Evolutionary conservation across 1,284 basidiomycete genomes (phyloP), one percentile per base, ranked within the genome.

Genomic region (Earliella scabrosa): DNA sequence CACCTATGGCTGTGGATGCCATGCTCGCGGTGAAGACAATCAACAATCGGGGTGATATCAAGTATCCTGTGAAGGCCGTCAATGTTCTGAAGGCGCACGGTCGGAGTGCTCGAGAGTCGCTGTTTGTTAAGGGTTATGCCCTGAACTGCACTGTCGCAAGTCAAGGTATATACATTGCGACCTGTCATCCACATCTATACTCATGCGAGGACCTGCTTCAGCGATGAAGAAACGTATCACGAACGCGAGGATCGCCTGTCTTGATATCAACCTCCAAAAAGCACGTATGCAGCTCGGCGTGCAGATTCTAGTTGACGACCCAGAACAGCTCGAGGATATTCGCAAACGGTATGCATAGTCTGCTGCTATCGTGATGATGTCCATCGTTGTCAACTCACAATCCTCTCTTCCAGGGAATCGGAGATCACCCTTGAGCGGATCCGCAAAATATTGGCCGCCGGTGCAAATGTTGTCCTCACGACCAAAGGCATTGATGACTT

Each of bases 41-140:
- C 64, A 99, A 99, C 75, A 79, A 88, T 60, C 88, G 95, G 56
- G 97, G 97, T 34, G 97, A 99, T 75, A 91, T 92, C 71, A 99
- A 98, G 77, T 99, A 99, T 77, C 97, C 97, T 8, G 97, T 99
- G 66, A 99, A 99, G 78, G 97, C 97, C 1, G 97, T 99, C 63
- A 99, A 99, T 71, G 87, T 99, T n/a, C 82, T 99, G 67, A 99
- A 99, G 76, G 97, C 97, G 9, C 97, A 99, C 71, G 97, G 97
- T 57, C 90, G 89, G 75, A 97, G 94, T 71, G 95, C 96, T 23
- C 86, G 95, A 62, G 97, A 99, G 73, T 98, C 95, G 35, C 73
- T 98, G 61, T 95, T 93, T 71, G 91, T 99, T 59, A 93, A 93
- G 69, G 97, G 97, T 43, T 99, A 99, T 77, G 97, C 97, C 31